Evolutionary conservation across 129 eudicot genomes (phyloP).

Genomic region (Lactuca sativa): DNA sequence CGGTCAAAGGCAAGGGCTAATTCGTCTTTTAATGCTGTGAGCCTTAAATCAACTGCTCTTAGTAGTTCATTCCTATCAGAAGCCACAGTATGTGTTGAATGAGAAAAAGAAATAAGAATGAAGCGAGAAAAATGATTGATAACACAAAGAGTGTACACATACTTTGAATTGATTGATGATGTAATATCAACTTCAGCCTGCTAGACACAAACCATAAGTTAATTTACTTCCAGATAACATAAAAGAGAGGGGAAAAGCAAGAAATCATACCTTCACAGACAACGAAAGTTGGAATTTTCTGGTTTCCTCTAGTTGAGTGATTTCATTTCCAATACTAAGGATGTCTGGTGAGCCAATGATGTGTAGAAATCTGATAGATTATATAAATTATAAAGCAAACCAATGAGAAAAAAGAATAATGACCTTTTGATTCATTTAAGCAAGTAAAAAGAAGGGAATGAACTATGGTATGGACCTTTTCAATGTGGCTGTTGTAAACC

Average conservation of each 20-base stretch:
- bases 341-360: slow-evolving; percentile 51
- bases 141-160: slow-evolving; percentile 29
- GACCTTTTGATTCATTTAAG: not conserved
- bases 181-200: slow-evolving; percentile 58
- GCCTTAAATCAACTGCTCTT: slow-evolving; percentile 86
- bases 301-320: slow-evolving; percentile 78
- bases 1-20: slow-evolving; percentile 55
- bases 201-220: slow-evolving; percentile 14
- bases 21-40: slow-evolving; percentile 65
- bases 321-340: slow-evolving; percentile 59
- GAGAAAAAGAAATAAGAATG: slow-evolving; percentile 11
- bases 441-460: not conserved
- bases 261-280: slow-evolving; percentile 29
- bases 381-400: slow-evolving; percentile 8
- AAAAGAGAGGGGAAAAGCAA: not conserved
- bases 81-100: slow-evolving; percentile 27
- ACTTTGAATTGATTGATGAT: slow-evolving; percentile 82
- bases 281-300: slow-evolving; percentile 76
- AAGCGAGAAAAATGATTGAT: slow-evolving; percentile 12
- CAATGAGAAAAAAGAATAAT: not conserved
- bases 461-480: slow-evolving; percentile 55
- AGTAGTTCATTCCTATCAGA: slow-evolving; percentile 78
- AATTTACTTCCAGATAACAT: slow-evolving; percentile 17
- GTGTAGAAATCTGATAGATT: slow-evolving; percentile 58
- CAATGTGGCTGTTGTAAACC: slow-evolving; percentile 81